Percentiles rank a stretch among this genome's conserved stretches.
Conservation (phyloP, 2,329 filamentous ascomycete species). For the Metarhizium sp. region DNA sequence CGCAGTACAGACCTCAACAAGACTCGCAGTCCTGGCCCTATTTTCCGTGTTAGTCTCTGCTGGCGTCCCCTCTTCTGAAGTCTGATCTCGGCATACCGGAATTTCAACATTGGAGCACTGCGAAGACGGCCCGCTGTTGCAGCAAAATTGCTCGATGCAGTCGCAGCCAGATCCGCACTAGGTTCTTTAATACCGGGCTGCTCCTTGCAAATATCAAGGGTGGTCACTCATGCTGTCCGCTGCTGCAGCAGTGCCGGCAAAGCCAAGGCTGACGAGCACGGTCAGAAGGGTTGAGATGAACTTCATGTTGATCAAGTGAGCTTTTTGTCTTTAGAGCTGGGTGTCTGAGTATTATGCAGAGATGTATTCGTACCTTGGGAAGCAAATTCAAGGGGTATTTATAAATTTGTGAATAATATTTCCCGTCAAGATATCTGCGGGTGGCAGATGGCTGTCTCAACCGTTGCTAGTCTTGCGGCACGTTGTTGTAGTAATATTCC, state of each 20-base stretch:
- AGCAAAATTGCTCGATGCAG: not conserved
- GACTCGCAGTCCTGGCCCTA: not conserved
- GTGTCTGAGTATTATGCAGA: too few species aligned
- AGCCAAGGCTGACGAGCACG: not conserved
- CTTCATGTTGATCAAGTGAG: not conserved
- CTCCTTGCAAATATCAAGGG: not conserved
- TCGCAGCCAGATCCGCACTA: not conserved
- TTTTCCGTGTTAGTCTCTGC: not conserved
- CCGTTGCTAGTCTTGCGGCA: too few species aligned
- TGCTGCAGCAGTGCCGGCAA: not conserved
- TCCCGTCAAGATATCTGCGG: too few species aligned
- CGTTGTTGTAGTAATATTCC: too few species aligned
- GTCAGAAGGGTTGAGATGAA: not conserved
- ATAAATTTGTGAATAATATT: too few species aligned
- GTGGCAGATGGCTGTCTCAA: too few species aligned
- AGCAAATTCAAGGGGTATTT: too few species aligned
- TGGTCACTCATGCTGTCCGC: not conserved
- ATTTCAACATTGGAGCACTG: not conserved
- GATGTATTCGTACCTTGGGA: too few species aligned
- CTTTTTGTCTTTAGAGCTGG: too few species aligned
- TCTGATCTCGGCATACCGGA: not conserved
- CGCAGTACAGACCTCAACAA: too few species aligned
- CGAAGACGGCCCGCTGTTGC: not conserved
- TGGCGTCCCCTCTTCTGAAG: not conserved
- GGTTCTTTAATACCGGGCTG: not conserved